Evolutionary conservation across 2,329 filamentous ascomycete species (phyloP).

Genomic region (Neospermospora avenae): DNA sequence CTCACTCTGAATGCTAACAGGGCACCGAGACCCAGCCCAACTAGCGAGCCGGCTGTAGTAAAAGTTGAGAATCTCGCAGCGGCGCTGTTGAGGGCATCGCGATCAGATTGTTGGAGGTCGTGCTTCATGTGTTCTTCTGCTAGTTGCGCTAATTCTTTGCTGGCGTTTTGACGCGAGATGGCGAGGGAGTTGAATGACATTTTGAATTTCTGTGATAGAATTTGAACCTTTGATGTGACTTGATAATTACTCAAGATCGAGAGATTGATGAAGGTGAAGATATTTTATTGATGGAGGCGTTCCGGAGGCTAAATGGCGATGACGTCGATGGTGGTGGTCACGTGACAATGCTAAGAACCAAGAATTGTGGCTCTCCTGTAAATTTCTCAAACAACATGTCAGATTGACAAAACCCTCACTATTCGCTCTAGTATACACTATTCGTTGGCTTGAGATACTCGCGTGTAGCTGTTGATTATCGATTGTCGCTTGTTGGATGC

Average conservation of each 20-base stretch:
- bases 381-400: no score
- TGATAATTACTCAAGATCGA: no score
- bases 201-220: neutral
- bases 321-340: neutral
- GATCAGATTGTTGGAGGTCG: conserved; percentile 14
- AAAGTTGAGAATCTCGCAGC: conserved; percentile 52
- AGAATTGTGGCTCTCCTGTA: neutral
- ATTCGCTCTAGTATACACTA: no score
- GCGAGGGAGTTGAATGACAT: conserved; percentile 19
- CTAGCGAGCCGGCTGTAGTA: conserved; percentile 54
- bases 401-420: no score
- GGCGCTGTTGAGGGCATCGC: conserved; percentile 37
- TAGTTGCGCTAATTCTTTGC: conserved; percentile 11
- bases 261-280: neutral
- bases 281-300: neutral
- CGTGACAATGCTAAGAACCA: neutral
- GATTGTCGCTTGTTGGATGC: no score
- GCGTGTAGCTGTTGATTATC: no score
- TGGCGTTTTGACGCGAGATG: conserved; percentile 14
- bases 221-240: no score
- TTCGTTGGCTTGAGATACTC: no score
- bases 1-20: conserved; percentile 56
- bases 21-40: conserved; percentile 58
- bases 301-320: neutral
- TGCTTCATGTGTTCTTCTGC: conserved; percentile 18